Percentiles rank a stretch among this genome's conserved stretches.
Evolutionary conservation across 371 early-diverging fungal genomes (phyloP).

Genomic region (Rhizopus sp.): DNA sequence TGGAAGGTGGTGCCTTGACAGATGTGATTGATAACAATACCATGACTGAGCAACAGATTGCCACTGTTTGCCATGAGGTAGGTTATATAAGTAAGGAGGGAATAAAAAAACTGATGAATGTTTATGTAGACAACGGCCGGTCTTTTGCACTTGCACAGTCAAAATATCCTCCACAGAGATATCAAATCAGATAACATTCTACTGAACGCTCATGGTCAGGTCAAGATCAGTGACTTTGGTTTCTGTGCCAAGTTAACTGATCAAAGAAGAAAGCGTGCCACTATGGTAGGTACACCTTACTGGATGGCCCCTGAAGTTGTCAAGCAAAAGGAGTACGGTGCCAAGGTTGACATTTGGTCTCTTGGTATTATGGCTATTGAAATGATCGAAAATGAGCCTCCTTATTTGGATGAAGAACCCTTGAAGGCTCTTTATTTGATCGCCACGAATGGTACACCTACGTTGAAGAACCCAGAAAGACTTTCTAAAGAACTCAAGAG

Average conservation of each 20-base stretch:
- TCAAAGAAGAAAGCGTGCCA: slow-evolving; percentile 86
- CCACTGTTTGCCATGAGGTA: slow-evolving; percentile 87
- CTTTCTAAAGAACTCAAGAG: slow-evolving; percentile 80
- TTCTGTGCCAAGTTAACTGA: slow-evolving; percentile 93
- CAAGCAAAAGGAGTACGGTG: slow-evolving; percentile 86
- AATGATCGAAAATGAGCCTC: slow-evolving; percentile 97
- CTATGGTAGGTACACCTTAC: slow-evolving; percentile 97
- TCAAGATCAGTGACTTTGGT: slow-evolving; percentile 93
- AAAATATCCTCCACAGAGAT: slow-evolving; percentile 95
- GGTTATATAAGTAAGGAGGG: background rate
- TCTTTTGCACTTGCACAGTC: slow-evolving; percentile 87
- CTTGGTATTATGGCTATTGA: slow-evolving; percentile 96
- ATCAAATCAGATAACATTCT: slow-evolving; percentile 97
- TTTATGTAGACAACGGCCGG: slow-evolving; percentile 72
- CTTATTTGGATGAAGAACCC: slow-evolving; percentile 94
- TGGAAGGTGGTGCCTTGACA: slow-evolving; percentile 97
- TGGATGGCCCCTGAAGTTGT: slow-evolving; percentile 96
- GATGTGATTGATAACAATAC: slow-evolving; percentile 94
- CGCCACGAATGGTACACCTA: slow-evolving; percentile 96
- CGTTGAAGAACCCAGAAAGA: slow-evolving; percentile 84
- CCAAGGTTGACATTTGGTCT: slow-evolving; percentile 93
- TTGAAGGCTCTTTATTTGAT: slow-evolving; percentile 94
- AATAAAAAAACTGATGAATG: background rate
- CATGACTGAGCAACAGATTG: slow-evolving; percentile 89
- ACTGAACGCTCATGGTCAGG: slow-evolving; percentile 81